Conservation (phyloP, 495 filamentous ascomycete genomes). For the Articulospora tetracladia region DNA sequence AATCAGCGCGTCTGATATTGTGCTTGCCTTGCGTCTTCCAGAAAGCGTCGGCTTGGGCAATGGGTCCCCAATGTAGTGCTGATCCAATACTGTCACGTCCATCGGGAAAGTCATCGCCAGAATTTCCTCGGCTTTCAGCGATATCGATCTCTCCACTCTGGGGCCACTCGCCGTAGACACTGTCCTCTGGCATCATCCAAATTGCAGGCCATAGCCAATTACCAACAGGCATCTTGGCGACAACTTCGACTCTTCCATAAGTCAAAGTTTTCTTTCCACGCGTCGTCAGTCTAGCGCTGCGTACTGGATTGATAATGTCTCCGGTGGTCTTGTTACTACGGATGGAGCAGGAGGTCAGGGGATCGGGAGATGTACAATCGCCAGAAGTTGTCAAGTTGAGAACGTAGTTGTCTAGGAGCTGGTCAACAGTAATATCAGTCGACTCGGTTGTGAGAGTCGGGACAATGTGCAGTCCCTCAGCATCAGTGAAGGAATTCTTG, state of each 20-base stretch:
- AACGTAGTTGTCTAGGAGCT: slow-evolving; percentile 26
- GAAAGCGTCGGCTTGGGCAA: slow-evolving; percentile 20
- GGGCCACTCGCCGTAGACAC: slow-evolving; percentile 34
- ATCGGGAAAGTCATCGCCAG: slow-evolving; percentile 12
- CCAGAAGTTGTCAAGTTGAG: slow-evolving; percentile 36
- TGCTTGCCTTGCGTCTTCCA: slow-evolving; percentile 24
- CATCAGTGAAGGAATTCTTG: slow-evolving; percentile 37
- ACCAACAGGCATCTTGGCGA: slow-evolving; percentile 39
- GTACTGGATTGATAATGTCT: slow-evolving; percentile 35
- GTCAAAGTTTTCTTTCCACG: slow-evolving; percentile 35
- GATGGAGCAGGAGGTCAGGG: slow-evolving; percentile 22
- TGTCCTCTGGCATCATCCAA: slow-evolving; percentile 39
- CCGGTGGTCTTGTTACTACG: slow-evolving; percentile 32
- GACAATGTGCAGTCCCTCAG: slow-evolving; percentile 39
- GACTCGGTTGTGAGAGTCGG: slow-evolving; percentile 40
- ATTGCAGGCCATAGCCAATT: slow-evolving; percentile 44
- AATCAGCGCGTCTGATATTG: slow-evolving; percentile 22
- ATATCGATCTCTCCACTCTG: slow-evolving; percentile 32
- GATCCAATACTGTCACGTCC: slow-evolving; percentile 16
- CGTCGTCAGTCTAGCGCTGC: slow-evolving; percentile 36
- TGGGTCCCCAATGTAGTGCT: slow-evolving; percentile 14
- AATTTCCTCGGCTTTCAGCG: slow-evolving; percentile 25
- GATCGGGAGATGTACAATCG: slow-evolving; percentile 28
- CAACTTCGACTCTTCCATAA: slow-evolving; percentile 40
- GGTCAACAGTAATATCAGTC: slow-evolving; percentile 28